Evolutionary conservation across 2,329 filamentous ascomycete species (phyloP), one percentile per base, ranked within the genome.

Genomic region (Simplicillium sp.): DNA sequence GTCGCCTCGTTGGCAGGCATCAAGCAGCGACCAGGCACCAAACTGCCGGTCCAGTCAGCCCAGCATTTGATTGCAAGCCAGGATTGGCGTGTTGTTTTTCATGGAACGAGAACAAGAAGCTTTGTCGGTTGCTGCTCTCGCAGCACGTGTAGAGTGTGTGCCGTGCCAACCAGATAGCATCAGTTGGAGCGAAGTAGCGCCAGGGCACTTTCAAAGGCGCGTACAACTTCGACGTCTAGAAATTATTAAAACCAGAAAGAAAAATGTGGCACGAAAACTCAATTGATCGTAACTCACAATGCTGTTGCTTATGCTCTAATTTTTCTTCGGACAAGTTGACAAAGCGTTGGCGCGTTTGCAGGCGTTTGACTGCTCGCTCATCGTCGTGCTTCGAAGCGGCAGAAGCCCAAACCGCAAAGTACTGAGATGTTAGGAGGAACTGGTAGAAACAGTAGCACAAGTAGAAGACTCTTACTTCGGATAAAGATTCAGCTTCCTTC

Each of bases 391-490:
- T 64, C 28, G 80, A 73, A 1, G 84, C 82, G 11, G 84, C 77
- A 15, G 81, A 71, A 17, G 85, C 84, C 88, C 89, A 96, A 29
- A 80, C 65, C 43, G 73, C 73, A 58, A 94, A 94, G 56, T 84
- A 84, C 87, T 94, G 33, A 7, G 37, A 38, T 37, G 38, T 34
- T 36, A 42, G 15, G 16, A 17, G 28, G 16, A 12, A 17, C 6
- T 13, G 12, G 3, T 37, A 33, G 4, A 29, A n/a, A 29, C 8
- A 31, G 35, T 40, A 42, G 18, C 3, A 12, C 17, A 7, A 11
- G 16, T 8, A 25, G 12, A 5, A 15, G 5, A 33, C 1, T 48
- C 57, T 42, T 61, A 81, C 82, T 60, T 80, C 74, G 46, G 83
- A 72, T n/a, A 89, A 66, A 34, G 68, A 62, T 13, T 79, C 70